These are phyloP conservation scores for Aspergillus viridinutans DNA, from an alignment of 2,329 filamentous ascomycete genomes.

Conservation along the genomic window DNA sequence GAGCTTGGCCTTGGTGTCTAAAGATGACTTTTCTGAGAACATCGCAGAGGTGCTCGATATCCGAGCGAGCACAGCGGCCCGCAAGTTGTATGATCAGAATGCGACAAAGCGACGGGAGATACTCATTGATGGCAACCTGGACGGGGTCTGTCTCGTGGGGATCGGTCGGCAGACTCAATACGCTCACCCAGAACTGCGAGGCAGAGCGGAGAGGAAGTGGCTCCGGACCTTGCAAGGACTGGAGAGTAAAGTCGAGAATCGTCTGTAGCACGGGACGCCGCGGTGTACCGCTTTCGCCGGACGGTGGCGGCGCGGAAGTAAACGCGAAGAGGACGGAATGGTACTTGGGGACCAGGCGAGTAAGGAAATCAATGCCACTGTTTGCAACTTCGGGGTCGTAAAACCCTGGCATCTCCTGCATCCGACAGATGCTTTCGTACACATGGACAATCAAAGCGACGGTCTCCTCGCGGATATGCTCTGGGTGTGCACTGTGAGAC, in stretches of 20 bases:
- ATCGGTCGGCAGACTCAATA: slow-evolving; percentile 31
- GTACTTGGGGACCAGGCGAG: slow-evolving; percentile 41
- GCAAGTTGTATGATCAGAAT: slow-evolving; percentile 40
- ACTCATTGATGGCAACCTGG: slow-evolving; percentile 32
- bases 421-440: slow-evolving; percentile 35
- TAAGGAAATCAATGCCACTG: slow-evolving; percentile 44
- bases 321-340: slow-evolving; percentile 35
- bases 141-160: slow-evolving; percentile 19
- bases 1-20: slow-evolving; percentile 39
- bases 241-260: slow-evolving; percentile 39
- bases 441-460: slow-evolving; percentile 37
- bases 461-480: slow-evolving; percentile 31
- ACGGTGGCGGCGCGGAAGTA: slow-evolving; percentile 18
- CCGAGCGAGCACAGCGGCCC: slow-evolving; percentile 43
- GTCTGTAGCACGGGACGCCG: slow-evolving; percentile 28
- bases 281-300: slow-evolving; percentile 1
- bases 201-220: slow-evolving; percentile 46
- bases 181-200: slow-evolving; percentile 41
- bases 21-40: slow-evolving; percentile 40
- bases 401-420: slow-evolving; percentile 30
- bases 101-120: slow-evolving; percentile 34
- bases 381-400: slow-evolving; percentile 43
- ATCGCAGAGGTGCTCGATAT: slow-evolving; percentile 40
- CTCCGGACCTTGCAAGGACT: slow-evolving; percentile 38
- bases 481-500: slow-evolving; percentile 35